These are phyloP conservation scores for Biscutella laevigata DNA, from an alignment of 441 rosid species.

Conservation along the genomic window DNA sequence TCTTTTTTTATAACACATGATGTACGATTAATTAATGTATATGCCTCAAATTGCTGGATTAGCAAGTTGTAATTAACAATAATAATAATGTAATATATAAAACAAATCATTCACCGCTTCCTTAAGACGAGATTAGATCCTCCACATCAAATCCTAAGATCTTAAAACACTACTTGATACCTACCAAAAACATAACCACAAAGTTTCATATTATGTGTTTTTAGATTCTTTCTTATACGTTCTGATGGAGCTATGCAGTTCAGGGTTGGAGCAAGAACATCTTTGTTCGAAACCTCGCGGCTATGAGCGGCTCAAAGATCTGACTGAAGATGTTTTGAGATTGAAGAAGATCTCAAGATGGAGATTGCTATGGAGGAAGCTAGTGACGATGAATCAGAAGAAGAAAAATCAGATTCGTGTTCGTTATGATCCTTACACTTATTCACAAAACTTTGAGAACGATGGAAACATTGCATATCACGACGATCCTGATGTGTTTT, in stretches of 20 bases:
- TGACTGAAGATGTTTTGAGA: slow-evolving; percentile 25
- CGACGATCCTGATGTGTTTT: slow-evolving; percentile 46
- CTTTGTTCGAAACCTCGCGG: slow-evolving; percentile 1
- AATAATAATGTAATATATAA: background rate
- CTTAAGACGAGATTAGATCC: slow-evolving; percentile 12
- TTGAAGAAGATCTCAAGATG: slow-evolving; percentile 33
- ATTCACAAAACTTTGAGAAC: slow-evolving; percentile 66
- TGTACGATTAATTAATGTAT: background rate
- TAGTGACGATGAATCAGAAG: slow-evolving; percentile 37
- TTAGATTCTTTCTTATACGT: background rate
- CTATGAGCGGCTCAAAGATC: slow-evolving; percentile 28
- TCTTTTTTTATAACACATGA: background rate
- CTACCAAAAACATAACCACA: background rate
- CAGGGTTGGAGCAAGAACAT: slow-evolving; percentile 15
- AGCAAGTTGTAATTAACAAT: slow-evolving; percentile 5
- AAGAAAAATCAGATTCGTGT: slow-evolving; percentile 15
- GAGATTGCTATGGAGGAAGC: slow-evolving; percentile 59
- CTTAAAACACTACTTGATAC: background rate
- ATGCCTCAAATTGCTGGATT: background rate
- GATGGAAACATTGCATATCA: slow-evolving; percentile 31
- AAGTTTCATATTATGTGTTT: background rate
- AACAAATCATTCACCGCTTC: slow-evolving; percentile 7
- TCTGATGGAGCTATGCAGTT: slow-evolving; percentile 27
- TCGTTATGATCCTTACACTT: slow-evolving; percentile 48
- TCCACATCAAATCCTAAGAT: background rate